Evolutionary conservation across 2,329 filamentous ascomycete genomes (phyloP).

Genomic region (Amphichorda felina): DNA sequence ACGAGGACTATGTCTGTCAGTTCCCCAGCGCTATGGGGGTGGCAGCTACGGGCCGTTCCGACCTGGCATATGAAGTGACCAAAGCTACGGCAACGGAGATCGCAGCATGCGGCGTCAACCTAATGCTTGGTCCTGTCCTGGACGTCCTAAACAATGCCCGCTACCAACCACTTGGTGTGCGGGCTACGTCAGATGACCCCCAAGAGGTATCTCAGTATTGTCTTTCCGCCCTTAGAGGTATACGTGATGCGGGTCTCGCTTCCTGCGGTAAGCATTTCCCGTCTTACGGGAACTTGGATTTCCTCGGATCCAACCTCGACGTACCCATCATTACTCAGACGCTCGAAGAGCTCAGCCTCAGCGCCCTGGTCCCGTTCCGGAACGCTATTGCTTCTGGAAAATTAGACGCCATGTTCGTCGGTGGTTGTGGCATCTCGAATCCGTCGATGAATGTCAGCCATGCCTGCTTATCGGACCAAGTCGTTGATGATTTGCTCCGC

Average conservation of each 20-base stretch:
- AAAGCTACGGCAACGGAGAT: conserved; percentile 91
- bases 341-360: conserved; percentile 83
- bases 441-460: conserved; percentile 91
- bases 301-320: conserved; percentile 79
- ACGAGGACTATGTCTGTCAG: conserved; percentile 90
- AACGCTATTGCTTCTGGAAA: conserved; percentile 75
- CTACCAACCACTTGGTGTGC: conserved; percentile 81
- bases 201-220: conserved; percentile 91
- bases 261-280: conserved; percentile 96
- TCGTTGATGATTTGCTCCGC: conserved; percentile 82
- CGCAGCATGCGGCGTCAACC: conserved; percentile 85
- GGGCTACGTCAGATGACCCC: conserved; percentile 84
- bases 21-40: conserved; percentile 96
- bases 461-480: conserved; percentile 83
- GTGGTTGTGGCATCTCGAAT: conserved; percentile 85
- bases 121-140: conserved; percentile 86
- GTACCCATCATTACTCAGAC: conserved; percentile 95
- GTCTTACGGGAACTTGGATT: conserved; percentile 90
- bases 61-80: conserved; percentile 80
- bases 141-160: conserved; percentile 90
- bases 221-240: conserved; percentile 82
- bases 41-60: conserved; percentile 77
- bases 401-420: conserved; percentile 90
- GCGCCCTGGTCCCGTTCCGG: conserved; percentile 80
- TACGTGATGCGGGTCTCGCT: conserved; percentile 78